A percentile compares a stretch with the other conserved stretches of the same genome.
Conservation (phyloP, 176 grass and related monocot genomes). For the maize (Zea mays) region DNA sequence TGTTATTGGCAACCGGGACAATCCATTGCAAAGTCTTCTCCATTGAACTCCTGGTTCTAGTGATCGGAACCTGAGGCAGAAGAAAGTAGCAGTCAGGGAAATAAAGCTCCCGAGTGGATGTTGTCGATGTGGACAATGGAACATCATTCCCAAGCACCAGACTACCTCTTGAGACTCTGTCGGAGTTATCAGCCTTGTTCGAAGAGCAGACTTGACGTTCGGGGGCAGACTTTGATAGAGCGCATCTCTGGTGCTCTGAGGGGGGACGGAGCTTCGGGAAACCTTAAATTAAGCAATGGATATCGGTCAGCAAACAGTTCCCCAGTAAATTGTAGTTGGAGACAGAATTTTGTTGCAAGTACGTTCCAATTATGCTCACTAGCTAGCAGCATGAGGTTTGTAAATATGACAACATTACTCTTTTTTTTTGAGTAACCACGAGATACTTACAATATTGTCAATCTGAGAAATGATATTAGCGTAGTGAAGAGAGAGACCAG, state of each 20-base stretch:
- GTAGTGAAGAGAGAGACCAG: constrained; percentile 88
- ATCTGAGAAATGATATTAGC: constrained; percentile 96
- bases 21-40: constrained; percentile 82
- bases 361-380: background rate
- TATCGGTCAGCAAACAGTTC: constrained; percentile 28
- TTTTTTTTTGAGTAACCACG: constrained; percentile 14
- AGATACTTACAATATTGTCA: constrained; percentile 86
- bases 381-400: background rate
- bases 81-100: background rate
- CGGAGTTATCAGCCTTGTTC: constrained; percentile 45
- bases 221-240: constrained; percentile 74
- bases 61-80: constrained; percentile 43
- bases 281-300: constrained; percentile 40
- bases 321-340: background rate
- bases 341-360: background rate
- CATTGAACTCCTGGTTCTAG: constrained; percentile 64
- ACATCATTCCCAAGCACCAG: constrained; percentile 12
- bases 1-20: constrained; percentile 76
- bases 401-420: background rate
- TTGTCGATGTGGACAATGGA: background rate
- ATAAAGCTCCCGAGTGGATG: background rate
- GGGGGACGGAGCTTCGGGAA: constrained; percentile 61
- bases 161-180: constrained; percentile 57
- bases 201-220: constrained; percentile 62
- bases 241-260: constrained; percentile 65